phyloP scores from a whole-genome alignment of 1,284 basidiomycete genomes.

The Fomitopsis palustris region DNA sequence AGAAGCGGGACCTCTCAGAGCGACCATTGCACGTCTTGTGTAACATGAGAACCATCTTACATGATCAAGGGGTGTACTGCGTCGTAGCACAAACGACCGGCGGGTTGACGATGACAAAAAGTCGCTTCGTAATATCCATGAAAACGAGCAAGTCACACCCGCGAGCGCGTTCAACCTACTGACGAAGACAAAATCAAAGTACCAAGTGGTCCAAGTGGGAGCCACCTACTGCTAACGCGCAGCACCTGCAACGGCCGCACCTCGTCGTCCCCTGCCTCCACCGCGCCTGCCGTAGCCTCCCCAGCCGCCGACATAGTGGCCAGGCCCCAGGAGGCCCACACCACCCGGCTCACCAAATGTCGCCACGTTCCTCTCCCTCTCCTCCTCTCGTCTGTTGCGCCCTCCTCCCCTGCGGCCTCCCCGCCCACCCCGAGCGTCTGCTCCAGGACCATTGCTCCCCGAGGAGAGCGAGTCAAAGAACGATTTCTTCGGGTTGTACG shows the following conservation, averaged over 20 bases:
- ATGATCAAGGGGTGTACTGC: no score
- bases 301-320: conserved; percentile 51
- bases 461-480: conserved; percentile 79
- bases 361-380: conserved; percentile 73
- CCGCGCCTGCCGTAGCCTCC: conserved; percentile 48
- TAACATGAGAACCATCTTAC: no score
- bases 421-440: conserved; percentile 30
- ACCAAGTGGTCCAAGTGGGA: neutral
- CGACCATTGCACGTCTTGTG: no score
- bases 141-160: neutral
- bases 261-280: conserved; percentile 38
- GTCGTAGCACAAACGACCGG: no score
- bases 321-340: conserved; percentile 67
- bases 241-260: conserved; percentile 16
- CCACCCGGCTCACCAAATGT: conserved; percentile 82
- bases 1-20: no score
- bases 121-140: no score
- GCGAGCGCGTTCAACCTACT: neutral
- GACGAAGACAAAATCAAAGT: neutral
- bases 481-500: conserved; percentile 72
- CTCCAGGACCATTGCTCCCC: conserved; percentile 29
- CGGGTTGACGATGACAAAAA: neutral
- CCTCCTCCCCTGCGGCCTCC: conserved; percentile 47
- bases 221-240: conserved; percentile 15
- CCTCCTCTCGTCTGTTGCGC: conserved; percentile 70